Percentiles rank a stretch among this genome's conserved stretches.
Conservation (phyloP, 192 early-diverging fungal genomes). For the Coemansia guatemalensis region DNA sequence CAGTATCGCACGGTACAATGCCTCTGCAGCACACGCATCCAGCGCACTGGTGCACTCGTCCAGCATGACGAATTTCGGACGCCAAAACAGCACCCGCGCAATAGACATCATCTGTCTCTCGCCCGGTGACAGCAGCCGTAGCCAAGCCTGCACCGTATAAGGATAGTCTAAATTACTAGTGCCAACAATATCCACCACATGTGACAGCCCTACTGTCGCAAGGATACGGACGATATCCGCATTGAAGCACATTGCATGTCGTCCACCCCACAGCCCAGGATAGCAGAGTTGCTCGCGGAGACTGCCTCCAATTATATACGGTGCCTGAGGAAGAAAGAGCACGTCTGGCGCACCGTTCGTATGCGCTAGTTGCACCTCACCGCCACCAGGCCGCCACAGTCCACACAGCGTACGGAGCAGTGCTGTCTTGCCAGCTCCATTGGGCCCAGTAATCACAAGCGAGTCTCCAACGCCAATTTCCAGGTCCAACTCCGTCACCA, state of each 20-base stretch:
- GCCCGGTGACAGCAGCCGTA: slow-evolving; percentile 70
- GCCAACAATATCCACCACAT: slow-evolving; percentile 3
- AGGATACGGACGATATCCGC: slow-evolving; percentile 22
- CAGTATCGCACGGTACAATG: slow-evolving; percentile 61
- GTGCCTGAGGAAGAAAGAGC: slow-evolving; percentile 69
- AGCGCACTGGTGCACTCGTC: slow-evolving; percentile 73
- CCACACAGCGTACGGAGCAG: slow-evolving; percentile 74
- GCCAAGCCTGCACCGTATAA: slow-evolving; percentile 54
- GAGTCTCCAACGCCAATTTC: slow-evolving; percentile 56
- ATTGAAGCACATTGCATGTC: slow-evolving; percentile 26
- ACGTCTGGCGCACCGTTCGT: slow-evolving; percentile 31
- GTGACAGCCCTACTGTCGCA: slow-evolving; percentile 24
- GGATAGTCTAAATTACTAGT: slow-evolving; percentile 25
- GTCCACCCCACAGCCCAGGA: slow-evolving; percentile 44
- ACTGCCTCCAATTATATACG: slow-evolving; percentile 64
- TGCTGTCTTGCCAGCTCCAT: slow-evolving; percentile 85
- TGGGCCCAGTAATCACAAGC: slow-evolving; percentile 70
- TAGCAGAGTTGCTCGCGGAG: slow-evolving; percentile 67
- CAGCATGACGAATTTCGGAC: slow-evolving; percentile 72
- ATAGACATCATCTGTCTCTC: slow-evolving; percentile 73
- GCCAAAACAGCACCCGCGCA: slow-evolving; percentile 66
- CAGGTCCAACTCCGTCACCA: slow-evolving; percentile 52
- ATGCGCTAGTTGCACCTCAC: slow-evolving; percentile 43
- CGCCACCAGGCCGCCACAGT: slow-evolving; percentile 66
- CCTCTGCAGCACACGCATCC: slow-evolving; percentile 54